Percentiles rank a stretch among this genome's conserved stretches.
Evolutionary conservation across 495 filamentous ascomycete species (phyloP).

Genomic region (Podospora appendiculata): DNA sequence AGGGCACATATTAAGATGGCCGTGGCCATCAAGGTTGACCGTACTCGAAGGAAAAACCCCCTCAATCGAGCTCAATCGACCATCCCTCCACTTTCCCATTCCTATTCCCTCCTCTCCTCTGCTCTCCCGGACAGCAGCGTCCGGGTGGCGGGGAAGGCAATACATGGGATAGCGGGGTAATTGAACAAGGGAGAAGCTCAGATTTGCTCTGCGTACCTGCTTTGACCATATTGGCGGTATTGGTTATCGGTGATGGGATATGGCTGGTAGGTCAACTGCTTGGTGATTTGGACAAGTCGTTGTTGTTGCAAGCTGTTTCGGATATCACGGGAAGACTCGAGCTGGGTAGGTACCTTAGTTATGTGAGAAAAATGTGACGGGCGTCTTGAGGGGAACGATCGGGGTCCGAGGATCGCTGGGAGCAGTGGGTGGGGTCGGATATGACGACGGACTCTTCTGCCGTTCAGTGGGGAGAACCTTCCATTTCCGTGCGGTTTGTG

Average conservation of each 20-base stretch:
- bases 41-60: conserved; percentile 5
- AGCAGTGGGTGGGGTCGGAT: conserved; percentile 11
- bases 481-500: neutral
- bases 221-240: conserved; percentile 75
- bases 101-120: neutral
- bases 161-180: conserved; percentile 17
- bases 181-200: conserved; percentile 6
- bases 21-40: conserved; percentile 24
- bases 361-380: conserved; percentile 5
- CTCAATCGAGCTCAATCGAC: conserved; percentile 9
- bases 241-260: conserved; percentile 1
- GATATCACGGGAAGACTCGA: neutral
- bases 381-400: neutral
- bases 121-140: conserved; percentile 4
- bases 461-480: neutral
- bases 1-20: too few relatives aligned
- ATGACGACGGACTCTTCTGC: conserved; percentile 5
- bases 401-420: conserved; percentile 15
- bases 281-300: neutral
- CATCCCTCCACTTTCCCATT: neutral
- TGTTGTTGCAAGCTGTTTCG: neutral
- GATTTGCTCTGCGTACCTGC: conserved; percentile 59
- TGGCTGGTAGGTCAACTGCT: neutral
- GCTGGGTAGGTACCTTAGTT: neutral
- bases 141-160: conserved; percentile 7